Conservation (phyloP, 176 grass and related monocot species). For the Poa annua region DNA sequence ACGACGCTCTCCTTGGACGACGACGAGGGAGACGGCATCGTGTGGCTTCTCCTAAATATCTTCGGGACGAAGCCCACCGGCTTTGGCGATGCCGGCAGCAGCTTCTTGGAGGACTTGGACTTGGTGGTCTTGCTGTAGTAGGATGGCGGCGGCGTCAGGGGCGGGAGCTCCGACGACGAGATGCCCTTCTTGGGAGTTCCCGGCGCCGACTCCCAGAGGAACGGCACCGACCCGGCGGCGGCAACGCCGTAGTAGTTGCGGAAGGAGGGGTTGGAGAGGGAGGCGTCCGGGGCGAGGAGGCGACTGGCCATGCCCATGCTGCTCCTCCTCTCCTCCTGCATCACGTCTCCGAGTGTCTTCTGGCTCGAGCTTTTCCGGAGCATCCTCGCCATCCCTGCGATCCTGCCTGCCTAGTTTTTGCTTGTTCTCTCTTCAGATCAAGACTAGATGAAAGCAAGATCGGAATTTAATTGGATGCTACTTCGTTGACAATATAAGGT, state of each 20-base stretch:
- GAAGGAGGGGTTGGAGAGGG: constrained; percentile 58
- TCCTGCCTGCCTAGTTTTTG: constrained; percentile 11
- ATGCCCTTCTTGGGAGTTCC: constrained; percentile 63
- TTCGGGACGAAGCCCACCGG: constrained; percentile 49
- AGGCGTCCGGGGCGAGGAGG: constrained; percentile 44
- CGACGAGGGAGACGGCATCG: constrained; percentile 37
- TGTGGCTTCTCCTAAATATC: constrained; percentile 56
- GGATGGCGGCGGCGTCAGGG: constrained; percentile 65
- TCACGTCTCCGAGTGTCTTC: constrained; percentile 48
- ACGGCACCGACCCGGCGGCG: constrained; percentile 64
- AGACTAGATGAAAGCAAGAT: neutral
- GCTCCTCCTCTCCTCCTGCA: constrained; percentile 33
- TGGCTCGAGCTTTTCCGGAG: constrained; percentile 51
- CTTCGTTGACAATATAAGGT: neutral
- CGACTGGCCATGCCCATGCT: constrained; percentile 10
- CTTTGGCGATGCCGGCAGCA: constrained; percentile 34
- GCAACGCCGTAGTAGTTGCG: constrained; percentile 64
- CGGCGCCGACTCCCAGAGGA: constrained; percentile 66
- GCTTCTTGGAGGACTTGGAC: constrained; percentile 48
- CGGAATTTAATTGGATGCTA: neutral
- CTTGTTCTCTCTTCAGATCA: neutral
- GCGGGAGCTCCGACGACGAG: constrained; percentile 47
- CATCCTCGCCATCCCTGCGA: constrained; percentile 42
- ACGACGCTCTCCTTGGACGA: neutral
- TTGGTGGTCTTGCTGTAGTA: constrained; percentile 49